A percentile compares a stretch with the other conserved stretches of the same genome.
phyloP scores from a whole-genome alignment of 345 rosid genomes.

The Dipteronia dyeriana region DNA sequence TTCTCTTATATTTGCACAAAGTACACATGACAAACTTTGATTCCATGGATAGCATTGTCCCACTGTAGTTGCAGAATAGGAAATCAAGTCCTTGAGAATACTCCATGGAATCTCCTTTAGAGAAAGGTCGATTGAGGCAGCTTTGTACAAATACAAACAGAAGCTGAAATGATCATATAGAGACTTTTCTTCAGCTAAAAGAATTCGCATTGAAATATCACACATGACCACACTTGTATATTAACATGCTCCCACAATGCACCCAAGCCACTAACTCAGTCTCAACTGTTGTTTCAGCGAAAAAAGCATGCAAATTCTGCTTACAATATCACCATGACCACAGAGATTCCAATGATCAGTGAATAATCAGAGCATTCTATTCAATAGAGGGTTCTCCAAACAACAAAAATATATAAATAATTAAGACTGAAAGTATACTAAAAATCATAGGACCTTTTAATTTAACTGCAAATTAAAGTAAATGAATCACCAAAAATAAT shows the following conservation, averaged over 20 bases:
- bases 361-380: neutral
- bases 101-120: constrained; percentile 27
- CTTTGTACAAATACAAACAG: neutral
- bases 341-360: neutral
- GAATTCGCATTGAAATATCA: neutral
- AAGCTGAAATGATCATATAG: neutral
- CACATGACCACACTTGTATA: neutral
- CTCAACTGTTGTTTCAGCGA: too few species aligned
- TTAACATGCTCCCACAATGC: neutral
- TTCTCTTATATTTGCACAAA: constrained; percentile 38
- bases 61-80: constrained; percentile 57
- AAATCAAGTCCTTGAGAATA: constrained; percentile 39
- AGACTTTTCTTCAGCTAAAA: neutral
- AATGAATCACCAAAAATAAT: neutral
- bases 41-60: constrained; percentile 41
- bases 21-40: constrained; percentile 38
- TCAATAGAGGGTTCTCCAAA: neutral
- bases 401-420: neutral
- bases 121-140: neutral
- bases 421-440: neutral
- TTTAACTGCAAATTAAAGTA: neutral
- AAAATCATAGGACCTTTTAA: neutral
- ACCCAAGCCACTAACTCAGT: neutral
- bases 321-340: too few species aligned
- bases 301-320: neutral